Base-by-base conservation (phyloP, 306 rosid species). In the Pyrus pyrifolia region DNA sequence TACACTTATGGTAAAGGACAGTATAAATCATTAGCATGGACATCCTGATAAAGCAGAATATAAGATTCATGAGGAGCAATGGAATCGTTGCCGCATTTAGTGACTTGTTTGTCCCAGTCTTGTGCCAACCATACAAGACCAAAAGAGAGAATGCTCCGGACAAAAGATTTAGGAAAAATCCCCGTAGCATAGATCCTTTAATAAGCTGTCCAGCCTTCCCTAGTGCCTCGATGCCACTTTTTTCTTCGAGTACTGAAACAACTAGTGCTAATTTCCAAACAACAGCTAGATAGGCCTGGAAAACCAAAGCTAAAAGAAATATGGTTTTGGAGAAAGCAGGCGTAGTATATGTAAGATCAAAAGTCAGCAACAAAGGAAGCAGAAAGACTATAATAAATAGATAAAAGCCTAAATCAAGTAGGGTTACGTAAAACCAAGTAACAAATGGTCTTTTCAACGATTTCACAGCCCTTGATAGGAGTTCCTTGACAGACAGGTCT, bases 231-330 rank as follows among this genome's bases (percentile, higher is more conserved):
- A 65, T 8, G n/a, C 83, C 79, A 30, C 76, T 12, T 62, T 67
- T 83, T 12, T 72, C 79, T 75, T 83, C 81, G 1, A 76, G 72
- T 19, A 79, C 69, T 0, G 83, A 52, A 51, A 79, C 66, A 9
- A 79, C 76, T 2, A 79, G 15, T 13, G 83, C 80, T 46, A 76
- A 53, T 4, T 67, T 51, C 83, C 79, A 79, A 29, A 60, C 78
- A 18, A 83, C 57, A 29, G 69, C 33, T 10, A 76, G 18, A 61
- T 79, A 67, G 25, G 21, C 4, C 12, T 8, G 14, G 53, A 83
- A 63, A 67, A 63, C 44, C 6, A 19, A 1, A 5, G 23, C 74
- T 14, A 51, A 10, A 67, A 42, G 6, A 27, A 33, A 2, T 21
- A 42, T 4, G 22, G 45, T 4, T 5, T 27, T 42, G 21, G 31